These are phyloP conservation scores for Microbotryomycetes sp. DNA, from an alignment of 1,284 basidiomycete genomes.

Conservation along the genomic window DNA sequence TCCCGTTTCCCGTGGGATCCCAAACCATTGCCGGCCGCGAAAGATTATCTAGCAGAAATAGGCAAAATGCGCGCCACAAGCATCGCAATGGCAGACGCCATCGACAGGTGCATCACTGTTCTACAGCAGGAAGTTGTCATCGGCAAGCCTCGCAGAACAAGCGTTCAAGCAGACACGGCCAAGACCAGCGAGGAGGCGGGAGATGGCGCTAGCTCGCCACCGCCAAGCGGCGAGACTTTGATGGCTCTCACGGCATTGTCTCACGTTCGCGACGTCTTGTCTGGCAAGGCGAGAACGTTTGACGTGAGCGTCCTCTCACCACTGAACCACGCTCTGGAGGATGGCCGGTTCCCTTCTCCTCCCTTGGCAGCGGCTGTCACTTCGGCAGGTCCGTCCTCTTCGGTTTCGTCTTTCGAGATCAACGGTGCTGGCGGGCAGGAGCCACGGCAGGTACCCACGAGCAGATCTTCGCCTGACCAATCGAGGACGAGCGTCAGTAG, in stretches of 20 bases:
- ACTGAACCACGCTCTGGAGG: not conserved
- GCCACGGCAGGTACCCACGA: not conserved
- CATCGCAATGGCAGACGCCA: conserved; percentile 23
- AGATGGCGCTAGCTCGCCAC: not conserved
- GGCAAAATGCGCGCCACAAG: conserved; percentile 6
- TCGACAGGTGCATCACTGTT: conserved; percentile 25
- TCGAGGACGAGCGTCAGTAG: not conserved
- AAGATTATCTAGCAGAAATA: conserved; percentile 21
- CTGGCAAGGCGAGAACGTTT: conserved; percentile 15
- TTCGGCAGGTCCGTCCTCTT: not conserved
- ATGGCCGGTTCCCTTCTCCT: not conserved
- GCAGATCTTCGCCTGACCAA: not conserved
- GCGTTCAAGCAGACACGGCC: not conserved
- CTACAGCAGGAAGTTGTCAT: conserved; percentile 14
- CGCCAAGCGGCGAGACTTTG: not conserved
- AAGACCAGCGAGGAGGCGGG: not conserved
- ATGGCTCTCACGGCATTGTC: conserved; percentile 26
- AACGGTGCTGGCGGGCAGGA: too few species aligned
- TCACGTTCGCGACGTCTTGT: conserved; percentile 30
- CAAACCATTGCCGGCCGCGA: conserved; percentile 5
- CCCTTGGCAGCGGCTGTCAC: not conserved
- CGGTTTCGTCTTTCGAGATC: not conserved
- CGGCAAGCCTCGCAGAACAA: not conserved
- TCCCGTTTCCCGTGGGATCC: conserved; percentile 22
- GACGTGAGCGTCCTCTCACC: conserved; percentile 13